Base-by-base conservation (phyloP, 495 filamentous ascomycete genomes). In the Evansstolkia leycettana region DNA sequence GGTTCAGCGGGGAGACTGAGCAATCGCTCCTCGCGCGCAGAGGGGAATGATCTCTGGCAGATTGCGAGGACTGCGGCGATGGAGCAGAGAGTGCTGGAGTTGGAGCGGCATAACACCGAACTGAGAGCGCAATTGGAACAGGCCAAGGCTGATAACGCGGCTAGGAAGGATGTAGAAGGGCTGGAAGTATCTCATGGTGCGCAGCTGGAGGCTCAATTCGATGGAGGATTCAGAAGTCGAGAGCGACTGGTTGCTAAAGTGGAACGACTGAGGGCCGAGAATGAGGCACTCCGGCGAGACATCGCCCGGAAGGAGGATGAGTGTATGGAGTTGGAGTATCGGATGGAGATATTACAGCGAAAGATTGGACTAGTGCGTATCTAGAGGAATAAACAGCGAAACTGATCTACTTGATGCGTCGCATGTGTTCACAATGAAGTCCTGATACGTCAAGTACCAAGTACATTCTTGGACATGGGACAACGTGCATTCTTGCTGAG, bases 51-150 rank as follows among this genome's bases (percentile, higher is more conserved):
- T 33, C 38, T 57, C 0, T 57, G 50, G 38, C 47, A 52, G 13
- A 44, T 33, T 0, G 52, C 52, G 25, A 51, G 49, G 27, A 45
- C 40, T 2, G 52, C 47, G n/a, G 52, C 52, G 1, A 36, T 57
- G 31, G 50, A 57, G 32, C 50, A 57, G 24, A 36, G 52, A n/a
- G 42, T 41, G 0, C 42, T 57, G 13, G 52, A 57, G 36, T 38
- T 54, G 5, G 52, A 57, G 28, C 36, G 43, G 28, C 40, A 47
- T n/a, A 57, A 57, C 30, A 13, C 31, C 5, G 42, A 47, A 23
- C 38, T 57, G 8, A 18, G 36, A 4, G 27, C 10, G 0, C 25
- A 15, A 20, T 28, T 38, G 1, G 36, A 38, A 11, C 18, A 16
- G 13, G 12, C 15, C 12, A 38, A n/a, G 14, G 8, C 11, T 28